phyloP scores from a whole-genome alignment of 495 filamentous ascomycete genomes.

The Wilcoxina mikolae region DNA sequence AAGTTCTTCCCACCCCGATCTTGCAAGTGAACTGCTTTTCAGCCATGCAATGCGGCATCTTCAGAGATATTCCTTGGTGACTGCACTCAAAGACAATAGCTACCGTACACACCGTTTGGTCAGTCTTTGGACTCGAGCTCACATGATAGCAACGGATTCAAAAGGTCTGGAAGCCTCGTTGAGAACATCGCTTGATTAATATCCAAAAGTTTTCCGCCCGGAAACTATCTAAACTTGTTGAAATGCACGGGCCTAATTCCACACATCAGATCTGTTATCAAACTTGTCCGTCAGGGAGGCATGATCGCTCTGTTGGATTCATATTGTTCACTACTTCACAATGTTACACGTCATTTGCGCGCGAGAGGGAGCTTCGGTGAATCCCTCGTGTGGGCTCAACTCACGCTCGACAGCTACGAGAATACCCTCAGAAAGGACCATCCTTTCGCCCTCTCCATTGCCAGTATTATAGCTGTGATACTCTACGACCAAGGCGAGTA shows the following conservation, averaged over 20 bases:
- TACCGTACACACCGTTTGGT: neutral
- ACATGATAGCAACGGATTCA: neutral
- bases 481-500: conserved; percentile 14
- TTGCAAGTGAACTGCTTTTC: neutral
- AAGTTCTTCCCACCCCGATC: neutral
- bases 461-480: neutral
- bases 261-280: neutral
- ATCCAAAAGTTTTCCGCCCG: neutral
- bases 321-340: neutral
- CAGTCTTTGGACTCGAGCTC: neutral
- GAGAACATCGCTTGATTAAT: neutral
- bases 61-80: neutral
- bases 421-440: neutral
- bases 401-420: neutral
- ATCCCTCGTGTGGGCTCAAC: conserved; percentile 7
- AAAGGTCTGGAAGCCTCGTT: neutral
- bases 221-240: neutral
- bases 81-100: neutral
- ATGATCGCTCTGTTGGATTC: neutral
- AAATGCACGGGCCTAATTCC: neutral
- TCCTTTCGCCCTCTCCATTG: neutral
- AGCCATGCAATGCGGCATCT: neutral
- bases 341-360: neutral
- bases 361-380: neutral
- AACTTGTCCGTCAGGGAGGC: neutral